Evolutionary conservation across 495 filamentous ascomycete genomes (phyloP).

Genomic region (Rhizodiscina lignyota): DNA sequence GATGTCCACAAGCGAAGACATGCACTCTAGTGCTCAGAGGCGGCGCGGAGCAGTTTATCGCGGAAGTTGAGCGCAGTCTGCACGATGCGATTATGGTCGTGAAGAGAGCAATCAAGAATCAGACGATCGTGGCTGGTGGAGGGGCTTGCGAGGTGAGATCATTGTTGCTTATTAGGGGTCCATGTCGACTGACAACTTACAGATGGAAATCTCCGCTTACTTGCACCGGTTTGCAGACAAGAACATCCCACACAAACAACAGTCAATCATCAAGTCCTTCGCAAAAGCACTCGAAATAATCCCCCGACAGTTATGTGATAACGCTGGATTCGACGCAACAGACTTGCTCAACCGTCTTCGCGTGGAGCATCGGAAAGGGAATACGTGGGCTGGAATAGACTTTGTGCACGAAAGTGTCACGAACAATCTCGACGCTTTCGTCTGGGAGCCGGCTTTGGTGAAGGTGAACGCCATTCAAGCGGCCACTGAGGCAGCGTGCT

Average conservation of each 20-base stretch:
- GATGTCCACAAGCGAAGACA: conserved; percentile 87
- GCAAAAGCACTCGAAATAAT: conserved; percentile 96
- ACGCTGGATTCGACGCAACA: conserved; percentile 94
- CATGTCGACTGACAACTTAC: neutral
- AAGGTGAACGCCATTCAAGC: conserved; percentile 97
- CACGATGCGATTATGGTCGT: conserved; percentile 99
- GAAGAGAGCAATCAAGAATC: conserved; percentile 87
- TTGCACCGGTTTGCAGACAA: conserved; percentile 82
- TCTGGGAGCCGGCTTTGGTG: conserved; percentile 91
- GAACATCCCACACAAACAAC: conserved; percentile 86
- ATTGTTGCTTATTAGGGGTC: neutral
- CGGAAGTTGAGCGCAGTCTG: conserved; percentile 89
- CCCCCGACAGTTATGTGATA: conserved; percentile 91
- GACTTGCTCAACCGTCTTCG: conserved; percentile 90
- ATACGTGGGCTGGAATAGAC: conserved; percentile 89
- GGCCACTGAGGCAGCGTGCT: conserved; percentile 81
- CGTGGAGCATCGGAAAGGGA: conserved; percentile 83
- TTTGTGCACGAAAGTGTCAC: conserved; percentile 80
- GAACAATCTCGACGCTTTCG: conserved; percentile 84
- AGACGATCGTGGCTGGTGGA: conserved; percentile 85
- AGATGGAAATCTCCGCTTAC: conserved; percentile 88
- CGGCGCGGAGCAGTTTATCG: conserved; percentile 97
- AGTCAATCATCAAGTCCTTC: conserved; percentile 92
- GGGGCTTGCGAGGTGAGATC: conserved; percentile 57
- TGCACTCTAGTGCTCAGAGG: conserved; percentile 92